Conservation (phyloP, 2,329 filamentous ascomycete species). For the Fusarium sp. region DNA sequence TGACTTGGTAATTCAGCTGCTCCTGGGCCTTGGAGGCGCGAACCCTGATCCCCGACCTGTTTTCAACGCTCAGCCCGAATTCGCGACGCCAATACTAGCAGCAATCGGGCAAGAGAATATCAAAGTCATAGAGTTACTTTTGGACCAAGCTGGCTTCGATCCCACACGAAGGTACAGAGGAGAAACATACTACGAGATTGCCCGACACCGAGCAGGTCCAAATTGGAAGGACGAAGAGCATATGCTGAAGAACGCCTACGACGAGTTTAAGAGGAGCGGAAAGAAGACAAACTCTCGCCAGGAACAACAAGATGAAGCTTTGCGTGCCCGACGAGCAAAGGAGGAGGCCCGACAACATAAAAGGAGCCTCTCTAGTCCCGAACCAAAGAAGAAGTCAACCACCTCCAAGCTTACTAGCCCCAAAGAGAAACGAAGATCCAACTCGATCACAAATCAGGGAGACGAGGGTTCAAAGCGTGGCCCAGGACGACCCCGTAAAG, state of each 20-base stretch:
- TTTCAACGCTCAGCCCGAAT: constrained; percentile 68
- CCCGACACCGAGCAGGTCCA: constrained; percentile 81
- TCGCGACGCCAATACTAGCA: constrained; percentile 91
- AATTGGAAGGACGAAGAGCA: constrained; percentile 91
- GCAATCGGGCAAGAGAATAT: constrained; percentile 91
- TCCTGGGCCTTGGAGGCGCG: constrained; percentile 73
- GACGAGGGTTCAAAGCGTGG: constrained; percentile 64
- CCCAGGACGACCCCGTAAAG: constrained; percentile 64
- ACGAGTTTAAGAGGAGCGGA: constrained; percentile 66
- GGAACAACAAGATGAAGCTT: constrained; percentile 55
- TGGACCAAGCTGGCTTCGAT: constrained; percentile 82
- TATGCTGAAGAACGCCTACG: constrained; percentile 79
- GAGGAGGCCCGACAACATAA: constrained; percentile 57
- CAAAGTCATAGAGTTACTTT: constrained; percentile 81
- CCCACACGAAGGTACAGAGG: constrained; percentile 81
- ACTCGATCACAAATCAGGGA: constrained; percentile 53
- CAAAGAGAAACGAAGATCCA: constrained; percentile 59
- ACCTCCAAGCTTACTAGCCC: constrained; percentile 53
- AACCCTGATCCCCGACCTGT: constrained; percentile 76
- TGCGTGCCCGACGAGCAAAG: constrained; percentile 54
- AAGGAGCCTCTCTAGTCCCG: constrained; percentile 60
- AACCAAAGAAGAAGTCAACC: constrained; percentile 55
- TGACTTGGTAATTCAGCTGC: constrained; percentile 82
- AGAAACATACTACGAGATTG: constrained; percentile 87
- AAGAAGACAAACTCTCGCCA: constrained; percentile 64